Evolutionary conservation across 2,329 filamentous ascomycete species (phyloP).

Genomic region (Raffaelea deltoideospora): DNA sequence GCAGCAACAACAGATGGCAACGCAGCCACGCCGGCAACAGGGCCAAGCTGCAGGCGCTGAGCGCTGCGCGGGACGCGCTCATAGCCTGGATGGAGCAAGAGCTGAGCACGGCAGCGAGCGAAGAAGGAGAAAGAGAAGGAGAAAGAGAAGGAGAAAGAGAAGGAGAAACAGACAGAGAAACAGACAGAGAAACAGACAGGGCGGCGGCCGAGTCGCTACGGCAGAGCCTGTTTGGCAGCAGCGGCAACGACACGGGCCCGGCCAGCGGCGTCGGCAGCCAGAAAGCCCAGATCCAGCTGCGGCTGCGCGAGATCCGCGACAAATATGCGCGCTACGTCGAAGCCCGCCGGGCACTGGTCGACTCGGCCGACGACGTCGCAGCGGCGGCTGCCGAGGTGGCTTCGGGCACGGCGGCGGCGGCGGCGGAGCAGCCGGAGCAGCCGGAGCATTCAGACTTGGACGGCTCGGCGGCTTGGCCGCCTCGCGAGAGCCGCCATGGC

Average conservation of each 20-base stretch:
- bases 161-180: constrained; percentile 6
- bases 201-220: constrained; percentile 5
- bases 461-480: too few species aligned
- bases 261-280: constrained; percentile 2
- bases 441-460: too few species aligned
- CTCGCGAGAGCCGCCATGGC: too few species aligned
- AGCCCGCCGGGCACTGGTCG: constrained; percentile 31
- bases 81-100: constrained; percentile 53
- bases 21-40: not conserved
- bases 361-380: constrained; percentile 7
- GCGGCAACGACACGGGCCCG: not conserved
- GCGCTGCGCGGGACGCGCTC: constrained; percentile 39
- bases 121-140: constrained; percentile 13
- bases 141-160: constrained; percentile 19
- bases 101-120: constrained; percentile 34
- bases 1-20: too few species aligned
- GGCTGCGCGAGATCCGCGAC: constrained; percentile 31
- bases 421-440: too few species aligned
- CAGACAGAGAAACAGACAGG: too few species aligned
- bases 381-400: too few species aligned
- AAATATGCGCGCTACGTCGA: constrained; percentile 40
- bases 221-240: constrained; percentile 6
- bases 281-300: constrained; percentile 18
- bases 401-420: not conserved
- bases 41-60: constrained; percentile 36